Base-by-base conservation (phyloP, 306 rosid species). In the Cicer bijugum region DNA sequence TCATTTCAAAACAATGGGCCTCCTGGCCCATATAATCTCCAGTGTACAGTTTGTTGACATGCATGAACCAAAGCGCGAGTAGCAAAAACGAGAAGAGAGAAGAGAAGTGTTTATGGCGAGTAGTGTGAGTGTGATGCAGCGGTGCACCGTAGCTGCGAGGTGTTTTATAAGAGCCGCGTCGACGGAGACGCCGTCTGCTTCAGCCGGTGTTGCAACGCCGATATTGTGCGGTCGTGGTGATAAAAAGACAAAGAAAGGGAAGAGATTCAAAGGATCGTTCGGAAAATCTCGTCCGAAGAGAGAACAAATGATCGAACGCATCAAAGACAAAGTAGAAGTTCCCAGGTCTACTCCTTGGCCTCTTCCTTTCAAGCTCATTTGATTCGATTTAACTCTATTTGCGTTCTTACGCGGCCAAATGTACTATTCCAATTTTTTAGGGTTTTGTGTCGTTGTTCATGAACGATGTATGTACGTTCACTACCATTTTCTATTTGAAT, bases 261-360 rank as follows among this genome's bases (percentile, higher is more conserved):
- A 94, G 83, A 83, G 84, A 71, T 91, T 94, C 90, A 94, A 91
- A 50, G 99, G 99, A 5, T 91, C 99, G 48, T 94, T 53, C 72
- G 96, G 95, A 0, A 94, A 91, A 75, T 9, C 93, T 11, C 77
- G 93, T 77, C 96, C 99, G 2, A 89, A 88, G 85, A 94, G 78
- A 82, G 98, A 94, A 82, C 90, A 91, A 82, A 91, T 42, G 97
- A 94, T 94, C 0, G 92, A 94, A 78, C 96, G 96, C 58, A 86
- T 94, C 59, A 91, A 94, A 84, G 97, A 89, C 79, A 89, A 83
- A 85, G 89, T 88, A 44, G 98, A 93, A 89, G 96, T 93, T 53
- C 96, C 97, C 82, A 88, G 93, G 88, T 91, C 97, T 6, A 88
- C 98, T 73, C 98, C 98, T 76, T 93, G 98, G 98, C 98, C 98